Base-by-base conservation (phyloP, 345 rosid genomes). In the Moringa oleifera region DNA sequence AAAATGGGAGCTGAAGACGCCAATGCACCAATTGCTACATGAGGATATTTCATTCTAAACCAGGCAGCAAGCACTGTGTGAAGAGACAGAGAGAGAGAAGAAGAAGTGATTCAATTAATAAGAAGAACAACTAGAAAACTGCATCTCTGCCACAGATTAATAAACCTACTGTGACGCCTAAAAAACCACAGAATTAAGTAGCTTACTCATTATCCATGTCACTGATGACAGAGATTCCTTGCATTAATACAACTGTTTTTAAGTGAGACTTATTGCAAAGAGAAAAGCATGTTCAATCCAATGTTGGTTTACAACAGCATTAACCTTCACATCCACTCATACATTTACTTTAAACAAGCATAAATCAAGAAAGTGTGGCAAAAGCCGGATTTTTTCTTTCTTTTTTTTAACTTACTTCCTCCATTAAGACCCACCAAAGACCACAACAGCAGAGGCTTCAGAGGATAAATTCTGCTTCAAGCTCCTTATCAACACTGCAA, bases 361-460 rank as follows among this genome's bases (percentile, higher is more conserved):
- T 18, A n/a, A 31, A 50, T 53, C 20, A 16, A 61, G 28, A 41
- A 31, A 57, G 56, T n/a, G 1, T 55, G 21, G 33, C 33, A 3
- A 28, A 28, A 8, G n/a, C n/a, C n/a, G 51, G 31, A 52, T 36
- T 18, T 4, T 23, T 18, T 49, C 23, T 23, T n/a, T n/a, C n/a
- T n/a, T n/a, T n/a, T n/a, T n/a, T n/a, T n/a, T 33, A 33, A 53
- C 74, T 76, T 76, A 85, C 97, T 87, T 83, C 95, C 97, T 73
- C 97, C 97, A 73, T 87, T n/a, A 90, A 58, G 97, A 90, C 45
- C 88, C 97, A 62, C 97, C 97, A 59, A 90, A 85, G 78, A 83
- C 90, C 59, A 90, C 82, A 19, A 87, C 91, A 13, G 97, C 90
- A 3, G 97, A 87, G 28, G 81, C 71, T 71, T 90, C 89, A 8